A percentile compares a stretch with the other conserved stretches of the same genome.
Evolutionary conservation across 2,329 filamentous ascomycete species (phyloP).

Genomic region (Cercospora janseana): DNA sequence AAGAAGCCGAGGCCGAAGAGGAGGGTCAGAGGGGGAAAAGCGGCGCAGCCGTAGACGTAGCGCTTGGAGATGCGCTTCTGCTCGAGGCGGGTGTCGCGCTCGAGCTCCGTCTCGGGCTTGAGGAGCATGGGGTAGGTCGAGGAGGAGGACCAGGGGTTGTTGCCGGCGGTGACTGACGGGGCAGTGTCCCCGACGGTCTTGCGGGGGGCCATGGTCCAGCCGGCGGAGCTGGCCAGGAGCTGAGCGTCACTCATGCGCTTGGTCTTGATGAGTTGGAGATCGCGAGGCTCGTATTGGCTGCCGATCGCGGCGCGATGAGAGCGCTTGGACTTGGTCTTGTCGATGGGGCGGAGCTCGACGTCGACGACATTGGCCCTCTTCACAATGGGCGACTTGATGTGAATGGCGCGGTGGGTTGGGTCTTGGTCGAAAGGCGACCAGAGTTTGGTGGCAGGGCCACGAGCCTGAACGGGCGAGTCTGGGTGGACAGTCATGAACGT

Average conservation of each 20-base stretch:
- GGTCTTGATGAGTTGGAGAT: conserved; percentile 19
- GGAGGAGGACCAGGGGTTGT: conserved; percentile 12
- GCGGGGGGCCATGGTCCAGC: conserved; percentile 16
- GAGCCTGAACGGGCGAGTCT: conserved; percentile 8
- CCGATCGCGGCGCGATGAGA: conserved; percentile 14
- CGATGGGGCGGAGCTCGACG: conserved; percentile 16
- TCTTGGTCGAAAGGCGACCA: conserved; percentile 17
- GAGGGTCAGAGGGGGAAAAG: conserved; percentile 27
- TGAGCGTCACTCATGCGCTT: conserved; percentile 18
- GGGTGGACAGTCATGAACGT: conserved; percentile 24
- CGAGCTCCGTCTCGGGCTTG: conserved; percentile 9
- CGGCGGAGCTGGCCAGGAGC: conserved; percentile 12
- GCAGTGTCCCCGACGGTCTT: conserved; percentile 3
- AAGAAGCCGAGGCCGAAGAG: conserved; percentile 27
- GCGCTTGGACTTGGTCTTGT: conserved; percentile 10
- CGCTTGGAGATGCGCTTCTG: conserved; percentile 24
- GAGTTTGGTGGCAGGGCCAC: conserved; percentile 15
- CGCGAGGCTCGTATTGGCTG: conserved; percentile 20
- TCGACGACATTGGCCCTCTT: conserved; percentile 9
- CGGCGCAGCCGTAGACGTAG: conserved; percentile 14
- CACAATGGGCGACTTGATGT: conserved; percentile 2
- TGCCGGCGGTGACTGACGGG: not conserved
- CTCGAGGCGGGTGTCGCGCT: conserved; percentile 13
- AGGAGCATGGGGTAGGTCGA: conserved; percentile 18
- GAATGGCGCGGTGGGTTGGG: conserved; percentile 12